These are phyloP conservation scores for Coprinopsis marcescibilis DNA, from an alignment of 768 basidiomycete genomes.

Conservation along the genomic window DNA sequence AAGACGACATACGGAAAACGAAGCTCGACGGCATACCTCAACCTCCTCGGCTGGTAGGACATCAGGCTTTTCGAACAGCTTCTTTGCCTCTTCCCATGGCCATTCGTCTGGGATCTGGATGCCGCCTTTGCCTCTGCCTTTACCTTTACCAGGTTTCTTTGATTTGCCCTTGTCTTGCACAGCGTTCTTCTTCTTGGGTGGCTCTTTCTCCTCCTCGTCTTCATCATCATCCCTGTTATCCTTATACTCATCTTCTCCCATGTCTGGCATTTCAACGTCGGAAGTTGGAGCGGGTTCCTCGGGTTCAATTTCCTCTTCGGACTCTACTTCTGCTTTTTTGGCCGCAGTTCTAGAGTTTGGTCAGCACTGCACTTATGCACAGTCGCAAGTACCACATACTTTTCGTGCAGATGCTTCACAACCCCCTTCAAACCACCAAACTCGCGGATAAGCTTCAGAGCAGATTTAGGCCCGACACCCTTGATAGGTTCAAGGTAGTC, in stretches of 20 bases:
- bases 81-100: conserved; percentile 95
- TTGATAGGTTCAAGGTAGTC: conserved; percentile 99
- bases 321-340: conserved; percentile 31
- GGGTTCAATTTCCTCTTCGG: conserved; percentile 26
- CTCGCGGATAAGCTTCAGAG: conserved; percentile 87
- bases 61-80: conserved; percentile 84
- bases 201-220: conserved; percentile 15
- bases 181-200: conserved; percentile 35
- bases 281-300: conserved; percentile 42
- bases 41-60: conserved; percentile 82
- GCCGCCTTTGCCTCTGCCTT: conserved; percentile 71
- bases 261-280: conserved; percentile 37
- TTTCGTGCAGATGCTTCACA: conserved; percentile 72
- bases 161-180: conserved; percentile 20
- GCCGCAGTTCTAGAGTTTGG: conserved; percentile 33
- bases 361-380: background rate
- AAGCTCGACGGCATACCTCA: conserved; percentile 68
- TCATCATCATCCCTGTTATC: conserved; percentile 17
- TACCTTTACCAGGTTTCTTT: conserved; percentile 35
- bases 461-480: conserved; percentile 93
- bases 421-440: conserved; percentile 66
- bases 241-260: conserved; percentile 18
- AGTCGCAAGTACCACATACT: conserved; percentile 35
- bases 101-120: conserved; percentile 87
- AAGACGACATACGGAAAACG: background rate